phyloP scores from a whole-genome alignment of 441 rosid genomes.

The Eutrema salsugineum region DNA sequence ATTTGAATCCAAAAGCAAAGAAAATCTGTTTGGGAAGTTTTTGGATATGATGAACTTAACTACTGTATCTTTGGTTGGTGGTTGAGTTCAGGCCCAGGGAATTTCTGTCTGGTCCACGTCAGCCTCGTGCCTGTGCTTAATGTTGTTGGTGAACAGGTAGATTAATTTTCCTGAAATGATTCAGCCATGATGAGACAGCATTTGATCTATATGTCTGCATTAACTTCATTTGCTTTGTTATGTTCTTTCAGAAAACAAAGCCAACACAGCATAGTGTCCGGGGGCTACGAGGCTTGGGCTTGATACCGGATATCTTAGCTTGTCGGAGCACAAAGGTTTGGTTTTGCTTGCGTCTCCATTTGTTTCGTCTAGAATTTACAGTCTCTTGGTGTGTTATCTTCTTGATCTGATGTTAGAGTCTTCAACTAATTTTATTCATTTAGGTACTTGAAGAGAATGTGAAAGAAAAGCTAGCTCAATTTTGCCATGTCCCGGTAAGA shows the following conservation, averaged over 20 bases:
- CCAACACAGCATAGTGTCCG: conserved; percentile 98
- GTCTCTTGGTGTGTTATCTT: not conserved
- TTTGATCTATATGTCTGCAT: conserved; percentile 33
- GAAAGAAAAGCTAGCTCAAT: conserved; percentile 70
- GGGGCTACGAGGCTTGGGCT: conserved; percentile 76
- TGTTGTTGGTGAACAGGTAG: conserved; percentile 82
- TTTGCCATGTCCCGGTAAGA: conserved; percentile 76
- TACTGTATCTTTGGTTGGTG: conserved; percentile 26
- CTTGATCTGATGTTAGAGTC: not conserved
- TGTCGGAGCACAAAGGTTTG: conserved; percentile 87
- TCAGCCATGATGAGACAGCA: conserved; percentile 29
- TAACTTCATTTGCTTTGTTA: conserved; percentile 11
- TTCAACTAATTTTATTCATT: conserved; percentile 20
- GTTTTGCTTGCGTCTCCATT: conserved; percentile 3
- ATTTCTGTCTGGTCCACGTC: conserved; percentile 95
- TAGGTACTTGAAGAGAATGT: conserved; percentile 77
- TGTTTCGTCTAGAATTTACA: not conserved
- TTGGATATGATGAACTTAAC: conserved; percentile 20
- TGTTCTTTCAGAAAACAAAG: conserved; percentile 76
- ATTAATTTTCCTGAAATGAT: conserved; percentile 37
- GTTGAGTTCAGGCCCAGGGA: conserved; percentile 60
- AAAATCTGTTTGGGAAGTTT: not conserved
- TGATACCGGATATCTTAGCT: conserved; percentile 87
- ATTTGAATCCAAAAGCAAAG: conserved; percentile 4
- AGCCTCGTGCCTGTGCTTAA: conserved; percentile 94